These are phyloP conservation scores for Pichia heedii DNA, from an alignment of 805 yeast genomes.

Conservation along the genomic window DNA sequence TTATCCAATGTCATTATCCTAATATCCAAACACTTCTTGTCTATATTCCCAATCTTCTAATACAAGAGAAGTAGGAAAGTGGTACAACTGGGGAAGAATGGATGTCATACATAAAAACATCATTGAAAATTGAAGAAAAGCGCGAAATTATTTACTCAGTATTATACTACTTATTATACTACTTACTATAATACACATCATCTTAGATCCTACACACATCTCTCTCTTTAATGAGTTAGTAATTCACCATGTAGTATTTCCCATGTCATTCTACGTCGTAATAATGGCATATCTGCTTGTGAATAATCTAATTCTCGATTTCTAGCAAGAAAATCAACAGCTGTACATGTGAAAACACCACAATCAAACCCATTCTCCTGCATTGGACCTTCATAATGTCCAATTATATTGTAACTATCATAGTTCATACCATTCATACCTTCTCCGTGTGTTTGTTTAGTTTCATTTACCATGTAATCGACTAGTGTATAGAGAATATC, in stretches of 20 bases:
- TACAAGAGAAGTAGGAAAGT: conserved; percentile 34
- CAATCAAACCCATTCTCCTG: conserved; percentile 91
- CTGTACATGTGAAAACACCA: conserved; percentile 86
- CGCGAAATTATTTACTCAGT: no score
- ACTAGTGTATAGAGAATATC: conserved; percentile 40
- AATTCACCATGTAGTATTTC: conserved; percentile 34
- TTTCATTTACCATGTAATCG: conserved; percentile 61
- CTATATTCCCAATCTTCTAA: no score
- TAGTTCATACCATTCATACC: conserved; percentile 27
- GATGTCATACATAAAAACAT: no score
- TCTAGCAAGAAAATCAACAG: conserved; percentile 52
- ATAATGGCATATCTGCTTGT: conserved; percentile 57
- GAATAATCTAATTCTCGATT: conserved; percentile 42
- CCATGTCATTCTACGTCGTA: conserved; percentile 62
- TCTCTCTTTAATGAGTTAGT: background rate
- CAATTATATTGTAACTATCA: conserved; percentile 18
- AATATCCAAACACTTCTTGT: no score
- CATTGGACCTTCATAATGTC: conserved; percentile 48
- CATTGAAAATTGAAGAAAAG: no score
- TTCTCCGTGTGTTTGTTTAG: conserved; percentile 40
- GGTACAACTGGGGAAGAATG: no score
- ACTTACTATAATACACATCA: no score
- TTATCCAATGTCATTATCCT: background rate
- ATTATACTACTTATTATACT: no score
- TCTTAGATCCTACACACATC: background rate